Evolutionary conservation across 257 asterid species (phyloP).

Genomic region (Scutellaria galericulata): DNA sequence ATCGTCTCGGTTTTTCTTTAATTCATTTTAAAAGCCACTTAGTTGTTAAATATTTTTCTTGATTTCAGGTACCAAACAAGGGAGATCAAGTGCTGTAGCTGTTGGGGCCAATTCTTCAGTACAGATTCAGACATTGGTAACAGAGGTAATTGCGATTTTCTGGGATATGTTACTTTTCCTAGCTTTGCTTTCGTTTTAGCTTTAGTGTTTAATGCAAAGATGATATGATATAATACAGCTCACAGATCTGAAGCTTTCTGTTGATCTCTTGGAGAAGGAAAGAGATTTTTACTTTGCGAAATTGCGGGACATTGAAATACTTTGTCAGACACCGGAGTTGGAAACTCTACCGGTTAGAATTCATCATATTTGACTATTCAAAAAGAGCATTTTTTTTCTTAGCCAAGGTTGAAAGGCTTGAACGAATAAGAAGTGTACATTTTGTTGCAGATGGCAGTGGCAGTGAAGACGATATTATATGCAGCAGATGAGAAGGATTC

Average conservation of each 20-base stretch:
- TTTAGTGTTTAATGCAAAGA: constrained; percentile 10
- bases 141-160: constrained; percentile 56
- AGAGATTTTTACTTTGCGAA: constrained; percentile 91
- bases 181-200: neutral
- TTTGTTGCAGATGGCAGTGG: constrained; percentile 65
- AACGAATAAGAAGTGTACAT: neutral
- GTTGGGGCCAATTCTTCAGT: constrained; percentile 42
- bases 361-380: neutral
- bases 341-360: constrained; percentile 62
- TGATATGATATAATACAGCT: constrained; percentile 46
- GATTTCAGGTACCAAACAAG: constrained; percentile 58
- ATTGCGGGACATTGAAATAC: constrained; percentile 77
- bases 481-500: constrained; percentile 77
- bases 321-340: constrained; percentile 69
- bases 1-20: neutral
- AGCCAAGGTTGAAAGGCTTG: too few relatives aligned
- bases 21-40: neutral
- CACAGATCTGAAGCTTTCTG: constrained; percentile 70
- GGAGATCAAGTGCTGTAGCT: constrained; percentile 42
- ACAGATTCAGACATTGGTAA: constrained; percentile 57
- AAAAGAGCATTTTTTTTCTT: too few relatives aligned
- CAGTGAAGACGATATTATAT: constrained; percentile 74
- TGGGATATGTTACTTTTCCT: neutral
- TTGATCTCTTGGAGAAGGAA: constrained; percentile 83
- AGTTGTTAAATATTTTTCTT: constrained; percentile 1